These are phyloP conservation scores for Cicer cuneatum DNA, from an alignment of 306 rosid species.

Conservation along the genomic window DNA sequence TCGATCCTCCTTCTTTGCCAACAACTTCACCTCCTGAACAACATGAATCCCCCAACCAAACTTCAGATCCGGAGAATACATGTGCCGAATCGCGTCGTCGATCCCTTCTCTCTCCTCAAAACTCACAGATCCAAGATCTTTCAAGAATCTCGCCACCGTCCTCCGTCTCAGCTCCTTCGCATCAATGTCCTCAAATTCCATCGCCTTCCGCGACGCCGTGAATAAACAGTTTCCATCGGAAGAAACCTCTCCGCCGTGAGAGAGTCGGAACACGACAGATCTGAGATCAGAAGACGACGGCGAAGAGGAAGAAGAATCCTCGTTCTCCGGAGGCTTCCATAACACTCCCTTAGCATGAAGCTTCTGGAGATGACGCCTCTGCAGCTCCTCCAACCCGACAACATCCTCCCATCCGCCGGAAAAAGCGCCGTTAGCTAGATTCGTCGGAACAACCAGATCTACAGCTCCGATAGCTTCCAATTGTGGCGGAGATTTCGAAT, in stretches of 20 bases:
- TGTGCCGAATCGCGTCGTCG: conserved; percentile 72
- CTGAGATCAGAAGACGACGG: conserved; percentile 46
- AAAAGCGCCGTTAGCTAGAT: neutral
- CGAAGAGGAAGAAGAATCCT: conserved; percentile 46
- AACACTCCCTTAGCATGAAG: conserved; percentile 86
- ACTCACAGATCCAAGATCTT: conserved; percentile 74
- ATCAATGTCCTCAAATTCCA: conserved; percentile 68
- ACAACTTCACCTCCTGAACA: conserved; percentile 90
- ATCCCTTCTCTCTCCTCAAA: conserved; percentile 62
- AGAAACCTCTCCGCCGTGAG: conserved; percentile 95
- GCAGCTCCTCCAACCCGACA: conserved; percentile 88
- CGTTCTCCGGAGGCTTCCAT: conserved; percentile 75
- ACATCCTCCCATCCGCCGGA: conserved; percentile 77
- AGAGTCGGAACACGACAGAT: conserved; percentile 80
- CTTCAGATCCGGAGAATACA: conserved; percentile 92
- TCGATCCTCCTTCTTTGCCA: conserved; percentile 90
- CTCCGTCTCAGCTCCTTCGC: conserved; percentile 78
- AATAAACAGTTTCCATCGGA: conserved; percentile 93
- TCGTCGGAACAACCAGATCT: conserved; percentile 67
- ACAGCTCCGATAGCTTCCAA: conserved; percentile 54
- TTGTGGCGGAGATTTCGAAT: conserved; percentile 53
- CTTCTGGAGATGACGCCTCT: conserved; percentile 73
- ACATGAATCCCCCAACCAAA: conserved; percentile 95
- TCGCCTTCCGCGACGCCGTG: conserved; percentile 89
- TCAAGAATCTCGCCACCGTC: conserved; percentile 77